phyloP scores from a whole-genome alignment of 1,284 basidiomycete species.

The Cutaneotrichosporon sp. region DNA sequence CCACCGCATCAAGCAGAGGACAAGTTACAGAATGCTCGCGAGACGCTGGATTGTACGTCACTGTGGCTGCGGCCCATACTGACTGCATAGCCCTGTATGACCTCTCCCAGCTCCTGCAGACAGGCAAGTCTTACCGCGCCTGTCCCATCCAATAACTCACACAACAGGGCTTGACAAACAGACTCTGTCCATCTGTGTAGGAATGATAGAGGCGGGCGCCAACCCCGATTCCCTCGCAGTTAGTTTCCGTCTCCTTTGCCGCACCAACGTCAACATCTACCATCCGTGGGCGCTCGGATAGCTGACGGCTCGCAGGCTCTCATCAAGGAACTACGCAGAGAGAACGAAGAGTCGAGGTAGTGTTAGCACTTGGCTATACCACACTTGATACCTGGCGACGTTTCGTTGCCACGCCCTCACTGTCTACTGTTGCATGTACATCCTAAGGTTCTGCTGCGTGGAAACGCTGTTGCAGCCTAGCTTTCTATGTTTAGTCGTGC shows the following conservation, averaged over 20 bases:
- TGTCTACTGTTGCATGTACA: too few relatives aligned
- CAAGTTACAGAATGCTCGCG: constrained; percentile 40
- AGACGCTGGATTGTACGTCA: constrained; percentile 44
- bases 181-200: constrained; percentile 41
- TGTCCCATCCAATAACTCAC: background rate
- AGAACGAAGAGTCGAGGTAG: constrained; percentile 10
- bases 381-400: too few relatives aligned
- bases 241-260: too few relatives aligned
- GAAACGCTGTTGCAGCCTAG: background rate
- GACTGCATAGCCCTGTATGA: constrained; percentile 36
- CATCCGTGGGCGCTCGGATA: background rate
- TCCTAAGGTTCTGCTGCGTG: background rate
- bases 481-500: constrained; percentile 28
- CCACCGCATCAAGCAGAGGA: constrained; percentile 8
- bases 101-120: constrained; percentile 42
- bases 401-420: too few relatives aligned
- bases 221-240: constrained; percentile 46
- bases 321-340: constrained; percentile 25
- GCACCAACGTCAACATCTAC: too few relatives aligned
- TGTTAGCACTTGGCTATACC: too few relatives aligned
- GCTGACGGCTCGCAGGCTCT: constrained; percentile 16
- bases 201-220: constrained; percentile 46
- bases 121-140: constrained; percentile 25
- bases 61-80: background rate
- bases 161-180: constrained; percentile 43